phyloP scores from a whole-genome alignment of 352 stramenopile genomes.

The Pythium sukuiense region DNA sequence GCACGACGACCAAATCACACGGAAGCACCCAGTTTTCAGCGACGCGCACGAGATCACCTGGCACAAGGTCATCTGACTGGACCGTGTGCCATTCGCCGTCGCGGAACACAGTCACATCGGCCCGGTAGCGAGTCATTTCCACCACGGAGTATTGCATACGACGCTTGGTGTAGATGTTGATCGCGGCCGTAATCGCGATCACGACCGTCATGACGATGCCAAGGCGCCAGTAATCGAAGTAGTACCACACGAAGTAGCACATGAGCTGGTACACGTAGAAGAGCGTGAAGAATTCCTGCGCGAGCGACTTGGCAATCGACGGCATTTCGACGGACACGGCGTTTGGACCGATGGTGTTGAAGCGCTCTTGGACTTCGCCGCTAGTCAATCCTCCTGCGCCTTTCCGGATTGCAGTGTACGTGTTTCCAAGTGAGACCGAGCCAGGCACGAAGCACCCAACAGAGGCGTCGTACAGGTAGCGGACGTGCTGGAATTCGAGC shows the following conservation, averaged over 20 bases:
- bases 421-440: constrained; percentile 39
- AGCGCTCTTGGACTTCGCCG: constrained; percentile 33
- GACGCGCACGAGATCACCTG: constrained; percentile 69
- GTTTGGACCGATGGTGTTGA: constrained; percentile 53
- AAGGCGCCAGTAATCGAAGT: constrained; percentile 67
- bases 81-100: constrained; percentile 54
- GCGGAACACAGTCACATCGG: constrained; percentile 64
- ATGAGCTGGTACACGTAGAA: constrained; percentile 88
- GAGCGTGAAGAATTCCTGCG: constrained; percentile 68
- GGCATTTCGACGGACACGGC: constrained; percentile 69
- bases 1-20: constrained; percentile 65
- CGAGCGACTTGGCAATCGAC: constrained; percentile 44
- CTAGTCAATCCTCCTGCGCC: constrained; percentile 50
- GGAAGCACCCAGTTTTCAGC: constrained; percentile 64
- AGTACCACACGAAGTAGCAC: constrained; percentile 85
- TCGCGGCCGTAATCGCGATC: constrained; percentile 38
- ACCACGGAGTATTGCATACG: constrained; percentile 54
- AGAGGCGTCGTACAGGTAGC: constrained; percentile 30
- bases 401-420: constrained; percentile 50
- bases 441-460: constrained; percentile 25
- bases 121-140: constrained; percentile 62
- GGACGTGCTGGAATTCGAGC: constrained; percentile 33
- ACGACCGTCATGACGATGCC: constrained; percentile 61
- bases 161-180: constrained; percentile 75
- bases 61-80: constrained; percentile 51